Conservation (phyloP, 1,284 basidiomycete genomes). For the Ceratobasidium sp. region DNA sequence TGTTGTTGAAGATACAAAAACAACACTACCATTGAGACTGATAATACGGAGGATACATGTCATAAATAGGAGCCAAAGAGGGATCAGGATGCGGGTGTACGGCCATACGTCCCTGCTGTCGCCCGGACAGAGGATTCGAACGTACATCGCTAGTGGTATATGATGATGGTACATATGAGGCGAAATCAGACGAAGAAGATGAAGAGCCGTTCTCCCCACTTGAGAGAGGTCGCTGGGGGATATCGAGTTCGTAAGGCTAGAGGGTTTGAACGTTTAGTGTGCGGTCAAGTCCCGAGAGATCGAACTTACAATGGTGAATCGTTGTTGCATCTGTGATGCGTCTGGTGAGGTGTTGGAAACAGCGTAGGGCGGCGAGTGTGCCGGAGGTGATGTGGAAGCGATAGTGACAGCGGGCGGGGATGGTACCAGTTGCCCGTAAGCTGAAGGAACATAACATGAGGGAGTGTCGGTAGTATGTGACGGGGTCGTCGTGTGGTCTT, state of each 20-base stretch:
- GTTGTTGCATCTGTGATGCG: conserved; percentile 13
- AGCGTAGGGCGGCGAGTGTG: conserved; percentile 21
- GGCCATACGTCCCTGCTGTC: conserved; percentile 25
- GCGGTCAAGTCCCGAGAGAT: neutral
- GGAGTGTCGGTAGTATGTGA: conserved; percentile 21
- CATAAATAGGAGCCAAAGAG: conserved; percentile 6
- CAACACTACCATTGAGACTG: conserved; percentile 24
- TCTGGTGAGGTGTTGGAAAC: neutral
- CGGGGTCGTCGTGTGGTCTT: conserved; percentile 16
- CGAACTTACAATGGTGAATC: conserved; percentile 21
- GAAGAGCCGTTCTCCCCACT: conserved; percentile 25
- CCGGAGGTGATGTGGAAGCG: conserved; percentile 36
- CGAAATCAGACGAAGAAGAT: conserved; percentile 22
- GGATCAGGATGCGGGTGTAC: conserved; percentile 20
- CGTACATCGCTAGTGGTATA: conserved; percentile 32
- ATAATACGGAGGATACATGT: conserved; percentile 25
- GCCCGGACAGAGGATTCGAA: conserved; percentile 4
- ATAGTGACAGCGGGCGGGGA: conserved; percentile 35
- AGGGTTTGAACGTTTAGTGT: neutral
- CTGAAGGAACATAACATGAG: conserved; percentile 26
- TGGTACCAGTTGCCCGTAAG: conserved; percentile 24
- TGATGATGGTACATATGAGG: conserved; percentile 22
- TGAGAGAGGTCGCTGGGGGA: conserved; percentile 14
- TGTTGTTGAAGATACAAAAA: conserved; percentile 22
- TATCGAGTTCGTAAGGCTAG: conserved; percentile 24